phyloP scores from a whole-genome alignment of 208 protist genomes.

The Trypanosoma cruzi region DNA sequence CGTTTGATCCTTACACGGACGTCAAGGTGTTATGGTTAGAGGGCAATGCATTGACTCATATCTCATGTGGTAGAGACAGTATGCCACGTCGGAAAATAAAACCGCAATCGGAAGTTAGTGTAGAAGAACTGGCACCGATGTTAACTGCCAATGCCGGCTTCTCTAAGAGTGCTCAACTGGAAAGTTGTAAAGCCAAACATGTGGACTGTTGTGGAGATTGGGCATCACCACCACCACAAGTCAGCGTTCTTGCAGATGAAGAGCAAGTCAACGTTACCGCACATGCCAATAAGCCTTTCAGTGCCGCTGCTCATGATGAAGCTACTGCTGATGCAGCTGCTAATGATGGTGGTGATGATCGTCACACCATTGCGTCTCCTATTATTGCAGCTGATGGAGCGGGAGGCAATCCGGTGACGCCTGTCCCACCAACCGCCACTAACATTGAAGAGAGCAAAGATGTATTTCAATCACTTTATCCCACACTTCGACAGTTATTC shows the following conservation, averaged over 20 bases:
- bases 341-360: background rate
- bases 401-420: background rate
- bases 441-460: constrained; percentile 41
- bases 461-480: constrained; percentile 82
- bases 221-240: constrained; percentile 6
- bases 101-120: constrained; percentile 14
- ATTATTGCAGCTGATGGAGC: background rate
- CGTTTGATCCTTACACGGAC: constrained; percentile 85
- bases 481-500: constrained; percentile 91
- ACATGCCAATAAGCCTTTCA: no score
- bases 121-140: background rate
- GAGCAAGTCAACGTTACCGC: background rate
- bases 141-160: background rate
- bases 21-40: constrained; percentile 95
- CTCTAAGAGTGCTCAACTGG: constrained; percentile 21
- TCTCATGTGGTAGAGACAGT: constrained; percentile 61
- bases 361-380: background rate
- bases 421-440: background rate
- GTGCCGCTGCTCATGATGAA: no score
- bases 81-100: constrained; percentile 31
- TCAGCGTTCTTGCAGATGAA: background rate
- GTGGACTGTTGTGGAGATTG: constrained; percentile 35
- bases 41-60: constrained; percentile 77
- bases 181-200: constrained; percentile 22
- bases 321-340: no score